Evolutionary conservation across 495 filamentous ascomycete species (phyloP).

Genomic region (Hypomontagnella monticulosa): DNA sequence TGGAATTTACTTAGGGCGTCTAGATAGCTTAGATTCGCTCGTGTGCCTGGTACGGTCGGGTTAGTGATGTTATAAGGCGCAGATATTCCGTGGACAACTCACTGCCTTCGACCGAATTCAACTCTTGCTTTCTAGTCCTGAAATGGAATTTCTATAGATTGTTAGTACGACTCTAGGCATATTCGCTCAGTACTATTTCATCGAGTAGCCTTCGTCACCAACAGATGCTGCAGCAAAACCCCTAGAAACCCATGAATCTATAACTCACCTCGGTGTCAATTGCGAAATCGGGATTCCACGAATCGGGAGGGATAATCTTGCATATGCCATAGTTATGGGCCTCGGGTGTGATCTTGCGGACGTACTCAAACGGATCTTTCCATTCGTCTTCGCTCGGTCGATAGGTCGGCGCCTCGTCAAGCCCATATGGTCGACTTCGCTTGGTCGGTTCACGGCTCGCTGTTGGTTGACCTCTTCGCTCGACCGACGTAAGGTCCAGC

Average conservation of each 20-base stretch:
- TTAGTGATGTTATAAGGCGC: constrained; percentile 31
- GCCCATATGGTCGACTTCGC: constrained; percentile 78
- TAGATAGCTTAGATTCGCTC: constrained; percentile 94
- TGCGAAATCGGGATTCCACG: constrained; percentile 93
- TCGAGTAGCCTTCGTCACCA: no score
- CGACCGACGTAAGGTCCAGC: constrained; percentile 88
- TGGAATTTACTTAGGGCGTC: constrained; percentile 97
- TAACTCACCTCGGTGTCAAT: constrained; percentile 92
- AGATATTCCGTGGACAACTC: constrained; percentile 58
- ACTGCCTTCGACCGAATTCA: constrained; percentile 99
- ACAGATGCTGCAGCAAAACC: neutral
- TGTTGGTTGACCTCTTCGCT: constrained; percentile 83
- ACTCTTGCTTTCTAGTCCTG: constrained; percentile 92
- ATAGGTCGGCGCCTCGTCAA: constrained; percentile 92
- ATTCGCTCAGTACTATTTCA: no score
- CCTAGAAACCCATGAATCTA: neutral
- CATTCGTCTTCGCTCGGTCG: constrained; percentile 93
- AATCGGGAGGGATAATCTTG: constrained; percentile 93
- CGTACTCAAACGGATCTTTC: constrained; percentile 91
- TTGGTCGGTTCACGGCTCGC: constrained; percentile 79
- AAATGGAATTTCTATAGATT: constrained; percentile 87
- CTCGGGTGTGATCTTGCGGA: constrained; percentile 86
- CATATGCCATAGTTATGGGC: constrained; percentile 87
- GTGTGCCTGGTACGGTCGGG: constrained; percentile 70
- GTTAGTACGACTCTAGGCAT: constrained; percentile 33